Base-by-base conservation (phyloP, 1,139 yeast species). In the Debaryomyces sp. region DNA sequence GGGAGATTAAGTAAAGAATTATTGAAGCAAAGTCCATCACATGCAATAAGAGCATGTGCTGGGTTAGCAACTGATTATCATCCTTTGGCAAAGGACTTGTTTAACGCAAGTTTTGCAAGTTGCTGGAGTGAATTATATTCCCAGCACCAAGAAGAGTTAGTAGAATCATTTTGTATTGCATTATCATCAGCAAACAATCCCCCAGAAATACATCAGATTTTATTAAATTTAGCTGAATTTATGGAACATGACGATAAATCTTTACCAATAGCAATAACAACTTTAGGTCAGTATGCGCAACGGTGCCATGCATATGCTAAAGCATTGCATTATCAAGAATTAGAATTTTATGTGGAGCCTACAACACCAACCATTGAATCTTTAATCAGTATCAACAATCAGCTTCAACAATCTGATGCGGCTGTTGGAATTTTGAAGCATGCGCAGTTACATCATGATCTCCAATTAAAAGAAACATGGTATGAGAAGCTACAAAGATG, bases 161-260 rank as follows among this genome's bases (percentile, higher is more conserved):
- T 92, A 1, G 88, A 87, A 57, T 82, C 96, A 1, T 78, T 95
- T 43, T 91, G 96, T 61, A 78, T 85, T 46, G 99, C 98, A 0
- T 75, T 94, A 53, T 87, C 92, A 1, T 87, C 97, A 0, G 89
- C 96, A 1, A 89, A 92, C 56, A 90, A 90, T 57, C 97, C 98
- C 0, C 97, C 99, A 0, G 99, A 95, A 60, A 92, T 94, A 41
- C 87, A 92, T 57, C 99, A 94, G 63, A 87, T 91, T 1, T 74
- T 95, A 46, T 74, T 95, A 56, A 92, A 92, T 56, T 73, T 95
- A 48, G 96, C 97, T 0, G 99, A 95, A 62, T 95, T 88, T 61
- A 88, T 94, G 96, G 99, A 95, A 62, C 98, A 94, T 60, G 98
- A 92, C 66, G 97, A 91, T 59, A 92, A 91, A 61, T 87, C 97